Conservation (phyloP, 108 stramenopile genomes). For the Nannochloropsis oceanica region DNA sequence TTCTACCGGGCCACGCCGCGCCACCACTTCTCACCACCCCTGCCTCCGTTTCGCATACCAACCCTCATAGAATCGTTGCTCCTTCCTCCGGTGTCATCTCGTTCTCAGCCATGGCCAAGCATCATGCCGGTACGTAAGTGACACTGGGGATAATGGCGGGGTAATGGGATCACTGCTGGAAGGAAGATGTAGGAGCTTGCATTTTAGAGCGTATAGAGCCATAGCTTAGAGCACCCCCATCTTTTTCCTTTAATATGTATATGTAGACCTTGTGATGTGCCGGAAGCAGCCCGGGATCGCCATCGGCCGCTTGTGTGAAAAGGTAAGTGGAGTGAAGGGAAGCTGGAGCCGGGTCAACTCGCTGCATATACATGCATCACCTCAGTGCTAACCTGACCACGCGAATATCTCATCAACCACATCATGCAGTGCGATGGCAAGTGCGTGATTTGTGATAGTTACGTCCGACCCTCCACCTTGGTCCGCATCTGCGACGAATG, state of each 20-base stretch:
- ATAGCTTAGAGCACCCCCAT: too few relatives aligned
- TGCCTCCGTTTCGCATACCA: too few relatives aligned
- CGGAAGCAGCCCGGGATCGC: constrained; percentile 95
- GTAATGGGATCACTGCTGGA: too few relatives aligned
- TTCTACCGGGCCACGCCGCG: too few relatives aligned
- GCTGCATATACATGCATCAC: neutral
- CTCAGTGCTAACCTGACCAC: neutral
- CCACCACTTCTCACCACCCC: too few relatives aligned
- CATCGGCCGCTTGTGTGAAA: constrained; percentile 89
- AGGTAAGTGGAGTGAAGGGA: constrained; percentile 43
- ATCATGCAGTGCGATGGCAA: constrained; percentile 54
- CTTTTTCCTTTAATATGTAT: neutral
- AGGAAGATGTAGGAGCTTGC: too few relatives aligned
- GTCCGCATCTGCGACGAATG: constrained; percentile 95
- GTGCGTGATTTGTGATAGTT: constrained; percentile 93
- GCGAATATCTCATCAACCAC: neutral
- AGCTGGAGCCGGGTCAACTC: neutral
- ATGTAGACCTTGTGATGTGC: constrained; percentile 92
- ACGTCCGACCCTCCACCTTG: constrained; percentile 70
- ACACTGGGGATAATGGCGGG: neutral
- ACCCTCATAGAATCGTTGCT: too few relatives aligned
- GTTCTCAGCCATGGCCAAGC: constrained; percentile 19
- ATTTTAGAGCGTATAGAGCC: too few relatives aligned
- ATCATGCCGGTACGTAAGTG: constrained; percentile 5
- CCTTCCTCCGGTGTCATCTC: too few relatives aligned